Conservation (phyloP, 192 early-diverging fungal genomes). For the Spinellus fusiger region DNA sequence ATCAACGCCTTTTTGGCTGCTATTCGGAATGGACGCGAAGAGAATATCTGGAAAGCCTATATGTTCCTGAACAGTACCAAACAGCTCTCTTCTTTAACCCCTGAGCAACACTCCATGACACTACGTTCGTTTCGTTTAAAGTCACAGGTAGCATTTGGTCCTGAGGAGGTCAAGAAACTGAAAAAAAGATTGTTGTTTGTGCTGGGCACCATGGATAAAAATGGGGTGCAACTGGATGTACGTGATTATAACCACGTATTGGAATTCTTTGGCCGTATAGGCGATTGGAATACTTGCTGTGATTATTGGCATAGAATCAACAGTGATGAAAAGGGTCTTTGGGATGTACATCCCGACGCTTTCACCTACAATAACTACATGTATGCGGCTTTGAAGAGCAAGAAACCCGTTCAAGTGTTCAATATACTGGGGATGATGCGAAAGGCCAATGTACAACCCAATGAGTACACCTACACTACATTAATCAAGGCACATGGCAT, state of each 20-base stretch:
- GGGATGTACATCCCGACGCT: constrained; percentile 11
- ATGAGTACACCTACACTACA: constrained; percentile 24
- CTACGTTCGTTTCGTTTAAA: constrained; percentile 23
- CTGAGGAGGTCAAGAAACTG: constrained; percentile 14
- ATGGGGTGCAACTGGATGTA: constrained; percentile 6
- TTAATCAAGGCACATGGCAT: constrained; percentile 29
- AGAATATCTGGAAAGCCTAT: constrained; percentile 31
- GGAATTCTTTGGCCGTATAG: constrained; percentile 26
- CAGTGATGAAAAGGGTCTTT: neutral
- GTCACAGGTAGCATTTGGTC: constrained; percentile 9
- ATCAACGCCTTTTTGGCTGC: constrained; percentile 7
- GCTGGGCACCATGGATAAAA: constrained; percentile 14
- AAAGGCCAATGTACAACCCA: constrained; percentile 12
- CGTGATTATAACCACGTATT: constrained; percentile 34
- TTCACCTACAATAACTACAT: constrained; percentile 31
- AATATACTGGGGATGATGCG: constrained; percentile 13
- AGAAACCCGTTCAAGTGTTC: constrained; percentile 10
- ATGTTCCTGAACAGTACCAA: constrained; percentile 5
- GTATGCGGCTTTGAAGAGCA: constrained; percentile 22
- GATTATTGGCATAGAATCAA: constrained; percentile 19
- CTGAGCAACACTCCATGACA: constrained; percentile 24
- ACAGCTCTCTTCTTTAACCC: constrained; percentile 11
- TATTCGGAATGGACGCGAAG: constrained; percentile 15
- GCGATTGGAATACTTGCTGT: constrained; percentile 16
- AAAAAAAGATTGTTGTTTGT: constrained; percentile 21